Percentiles rank a stretch among this genome's conserved stretches.
Evolutionary conservation across 306 rosid genomes (phyloP).

Genomic region (Prosopis cineraria): DNA sequence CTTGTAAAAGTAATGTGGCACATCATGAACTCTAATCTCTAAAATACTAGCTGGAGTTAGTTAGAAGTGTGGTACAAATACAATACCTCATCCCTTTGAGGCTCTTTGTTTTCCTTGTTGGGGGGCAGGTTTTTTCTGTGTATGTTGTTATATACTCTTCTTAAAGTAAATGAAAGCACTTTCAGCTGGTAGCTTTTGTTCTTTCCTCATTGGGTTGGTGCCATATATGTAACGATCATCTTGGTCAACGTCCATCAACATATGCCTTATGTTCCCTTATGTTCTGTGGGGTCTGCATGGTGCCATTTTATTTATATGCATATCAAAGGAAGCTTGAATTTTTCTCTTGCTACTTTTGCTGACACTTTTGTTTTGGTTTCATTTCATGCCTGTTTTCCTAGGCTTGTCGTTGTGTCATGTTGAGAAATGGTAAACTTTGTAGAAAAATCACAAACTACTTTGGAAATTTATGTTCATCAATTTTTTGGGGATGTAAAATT

Average conservation of each 20-base stretch:
- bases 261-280: neutral
- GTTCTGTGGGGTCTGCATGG: neutral
- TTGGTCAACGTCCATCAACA: neutral
- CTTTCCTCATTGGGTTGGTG: neutral
- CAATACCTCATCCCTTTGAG: neutral
- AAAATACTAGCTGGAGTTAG: neutral
- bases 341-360: neutral
- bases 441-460: neutral
- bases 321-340: neutral
- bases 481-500: neutral
- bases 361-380: neutral
- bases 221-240: neutral
- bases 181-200: neutral
- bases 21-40: neutral
- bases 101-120: neutral
- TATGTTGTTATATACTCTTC: neutral
- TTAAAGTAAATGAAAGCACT: neutral
- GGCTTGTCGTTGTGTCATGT: neutral
- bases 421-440: neutral
- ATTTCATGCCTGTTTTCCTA: neutral
- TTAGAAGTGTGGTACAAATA: neutral
- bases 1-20: neutral
- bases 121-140: neutral
- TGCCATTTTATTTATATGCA: neutral
- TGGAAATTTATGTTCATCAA: neutral